Conservation (phyloP, 305 asterid genomes). For the Ajuga reptans region DNA sequence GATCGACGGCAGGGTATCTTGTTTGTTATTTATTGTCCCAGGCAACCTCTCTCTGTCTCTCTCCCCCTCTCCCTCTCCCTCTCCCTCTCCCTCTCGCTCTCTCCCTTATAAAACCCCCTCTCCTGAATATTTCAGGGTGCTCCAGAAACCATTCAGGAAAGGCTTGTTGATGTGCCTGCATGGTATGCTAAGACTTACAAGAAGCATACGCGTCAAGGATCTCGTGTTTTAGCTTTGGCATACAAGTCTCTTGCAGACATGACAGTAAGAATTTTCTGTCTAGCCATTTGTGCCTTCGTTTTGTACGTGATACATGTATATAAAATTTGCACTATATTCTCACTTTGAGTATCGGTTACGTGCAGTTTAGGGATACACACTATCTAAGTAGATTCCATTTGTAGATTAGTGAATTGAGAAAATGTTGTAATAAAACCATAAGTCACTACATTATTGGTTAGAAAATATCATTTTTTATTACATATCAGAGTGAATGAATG, state of each 20-base stretch:
- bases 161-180: constrained; percentile 75
- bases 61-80: background rate
- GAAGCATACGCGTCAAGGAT: constrained; percentile 94
- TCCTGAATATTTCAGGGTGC: constrained; percentile 67
- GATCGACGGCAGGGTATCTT: background rate
- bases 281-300: background rate
- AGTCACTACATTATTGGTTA: background rate
- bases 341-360: constrained; percentile 9
- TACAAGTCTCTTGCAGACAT: constrained; percentile 86
- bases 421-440: too few relatives aligned
- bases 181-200: constrained; percentile 69
- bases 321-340: background rate
- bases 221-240: constrained; percentile 95
- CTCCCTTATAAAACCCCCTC: background rate
- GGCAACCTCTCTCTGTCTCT: background rate
- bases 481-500: background rate
- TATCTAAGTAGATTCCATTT: background rate
- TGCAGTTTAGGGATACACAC: background rate
- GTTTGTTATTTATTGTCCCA: background rate
- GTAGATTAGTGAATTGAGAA: background rate
- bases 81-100: background rate
- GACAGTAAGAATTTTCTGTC: constrained; percentile 57
- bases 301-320: background rate
- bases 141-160: constrained; percentile 95
- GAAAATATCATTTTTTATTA: background rate